Conservation (phyloP, 169 alveolate species). For the Cryptosporidium andersoni region DNA sequence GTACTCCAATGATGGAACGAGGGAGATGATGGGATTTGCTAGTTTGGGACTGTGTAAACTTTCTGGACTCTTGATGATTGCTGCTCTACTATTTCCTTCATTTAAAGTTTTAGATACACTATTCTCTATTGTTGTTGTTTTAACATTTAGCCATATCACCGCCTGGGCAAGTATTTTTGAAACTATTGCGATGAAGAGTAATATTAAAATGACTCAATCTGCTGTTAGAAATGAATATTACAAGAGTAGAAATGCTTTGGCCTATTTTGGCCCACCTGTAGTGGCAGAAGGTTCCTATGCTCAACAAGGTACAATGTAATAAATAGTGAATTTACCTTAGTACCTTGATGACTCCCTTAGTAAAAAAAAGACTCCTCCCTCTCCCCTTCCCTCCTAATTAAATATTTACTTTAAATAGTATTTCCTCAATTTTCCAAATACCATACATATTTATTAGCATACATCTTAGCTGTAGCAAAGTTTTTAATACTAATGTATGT, state of each 20-base stretch:
- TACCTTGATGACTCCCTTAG: too few relatives aligned
- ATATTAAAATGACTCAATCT: conserved; percentile 88
- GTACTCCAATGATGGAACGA: conserved; percentile 91
- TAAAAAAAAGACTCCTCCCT: too few relatives aligned
- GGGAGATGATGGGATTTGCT: conserved; percentile 91
- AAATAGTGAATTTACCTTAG: too few relatives aligned
- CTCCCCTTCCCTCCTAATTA: too few relatives aligned
- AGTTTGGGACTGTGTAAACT: conserved; percentile 82
- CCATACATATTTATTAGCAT: too few relatives aligned
- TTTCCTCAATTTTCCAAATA: too few relatives aligned
- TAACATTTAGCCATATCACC: conserved; percentile 79
- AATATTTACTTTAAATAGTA: too few relatives aligned
- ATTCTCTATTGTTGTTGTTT: conserved; percentile 81
- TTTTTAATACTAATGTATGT: too few relatives aligned
- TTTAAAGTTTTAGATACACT: conserved; percentile 81
- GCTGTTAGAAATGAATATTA: conserved; percentile 90
- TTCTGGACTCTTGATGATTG: conserved; percentile 75
- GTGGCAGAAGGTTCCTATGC: conserved; percentile 78
- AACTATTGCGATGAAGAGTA: conserved; percentile 86
- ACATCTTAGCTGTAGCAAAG: too few relatives aligned
- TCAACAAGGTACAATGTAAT: conserved; percentile 1
- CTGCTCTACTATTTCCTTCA: conserved; percentile 74
- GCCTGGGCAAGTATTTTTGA: conserved; percentile 89
- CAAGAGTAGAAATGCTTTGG: conserved; percentile 91
- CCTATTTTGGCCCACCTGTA: conserved; percentile 92